phyloP scores from a whole-genome alignment of 2,329 filamentous ascomycete genomes.

The Colletotrichum higginsianum region DNA sequence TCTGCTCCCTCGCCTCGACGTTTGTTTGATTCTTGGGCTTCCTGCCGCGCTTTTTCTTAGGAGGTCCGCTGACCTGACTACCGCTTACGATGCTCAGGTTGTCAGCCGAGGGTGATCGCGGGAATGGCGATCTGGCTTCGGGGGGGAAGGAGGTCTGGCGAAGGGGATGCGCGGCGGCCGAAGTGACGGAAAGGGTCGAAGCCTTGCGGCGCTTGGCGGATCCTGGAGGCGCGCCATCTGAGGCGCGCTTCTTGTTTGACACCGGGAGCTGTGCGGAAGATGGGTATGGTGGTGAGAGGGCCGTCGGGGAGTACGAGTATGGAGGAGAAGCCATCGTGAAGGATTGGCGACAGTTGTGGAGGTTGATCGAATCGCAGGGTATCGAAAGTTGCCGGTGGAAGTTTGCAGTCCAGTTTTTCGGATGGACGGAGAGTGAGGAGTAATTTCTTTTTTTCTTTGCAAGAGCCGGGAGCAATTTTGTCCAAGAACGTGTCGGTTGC shows the following conservation, averaged over 20 bases:
- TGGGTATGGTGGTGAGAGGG: slow-evolving; percentile 69
- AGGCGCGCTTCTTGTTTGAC: slow-evolving; percentile 73
- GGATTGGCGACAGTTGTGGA: neutral
- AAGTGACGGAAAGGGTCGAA: slow-evolving; percentile 72
- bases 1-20: slow-evolving; percentile 60
- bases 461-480: too few relatives aligned
- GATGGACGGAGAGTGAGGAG: neutral
- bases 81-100: slow-evolving; percentile 73
- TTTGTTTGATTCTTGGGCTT: slow-evolving; percentile 71
- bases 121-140: slow-evolving; percentile 68
- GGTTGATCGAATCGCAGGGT: neutral
- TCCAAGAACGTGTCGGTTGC: neutral
- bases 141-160: slow-evolving; percentile 88
- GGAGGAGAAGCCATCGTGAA: slow-evolving; percentile 70
- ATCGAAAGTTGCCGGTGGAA: neutral
- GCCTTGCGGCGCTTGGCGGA: slow-evolving; percentile 79
- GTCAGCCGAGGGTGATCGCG: slow-evolving; percentile 77
- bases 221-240: slow-evolving; percentile 66
- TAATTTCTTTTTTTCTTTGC: neutral
- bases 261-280: slow-evolving; percentile 65
- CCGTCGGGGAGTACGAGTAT: slow-evolving; percentile 63
- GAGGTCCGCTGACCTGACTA: slow-evolving; percentile 66
- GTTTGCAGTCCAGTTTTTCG: neutral
- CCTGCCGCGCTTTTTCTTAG: slow-evolving; percentile 73
- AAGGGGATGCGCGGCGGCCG: slow-evolving; percentile 73